Percentiles rank a stretch among this genome's conserved stretches.
These are phyloP conservation scores for Cercospora zeina DNA, from an alignment of 2,329 filamentous ascomycete genomes.

Conservation along the genomic window DNA sequence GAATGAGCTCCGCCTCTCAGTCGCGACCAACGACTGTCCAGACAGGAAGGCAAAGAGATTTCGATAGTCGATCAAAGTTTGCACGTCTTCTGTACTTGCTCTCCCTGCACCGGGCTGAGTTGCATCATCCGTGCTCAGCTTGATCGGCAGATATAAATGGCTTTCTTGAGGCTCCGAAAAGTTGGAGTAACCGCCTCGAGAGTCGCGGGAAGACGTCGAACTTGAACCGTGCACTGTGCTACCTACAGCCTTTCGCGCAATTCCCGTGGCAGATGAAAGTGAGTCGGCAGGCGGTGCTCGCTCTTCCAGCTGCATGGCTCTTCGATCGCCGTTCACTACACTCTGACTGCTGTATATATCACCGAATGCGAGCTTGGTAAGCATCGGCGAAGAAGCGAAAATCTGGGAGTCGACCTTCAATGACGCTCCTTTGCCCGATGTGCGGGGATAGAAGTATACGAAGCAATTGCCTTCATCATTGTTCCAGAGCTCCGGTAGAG, in stretches of 20 bases:
- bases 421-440: slow-evolving; percentile 57
- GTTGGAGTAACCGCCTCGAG: slow-evolving; percentile 50
- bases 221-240: slow-evolving; percentile 24
- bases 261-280: slow-evolving; percentile 36
- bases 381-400: slow-evolving; percentile 57
- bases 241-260: slow-evolving; percentile 22
- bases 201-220: slow-evolving; percentile 38
- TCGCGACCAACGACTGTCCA: slow-evolving; percentile 63
- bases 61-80: slow-evolving; percentile 60
- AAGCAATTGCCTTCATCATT: slow-evolving; percentile 59
- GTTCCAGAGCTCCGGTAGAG: slow-evolving; percentile 62
- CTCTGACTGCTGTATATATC: slow-evolving; percentile 49
- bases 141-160: slow-evolving; percentile 61
- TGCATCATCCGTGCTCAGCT: slow-evolving; percentile 53
- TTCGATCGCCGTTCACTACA: slow-evolving; percentile 32
- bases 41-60: slow-evolving; percentile 65
- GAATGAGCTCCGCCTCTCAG: slow-evolving; percentile 54
- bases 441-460: slow-evolving; percentile 62
- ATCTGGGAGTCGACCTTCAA: slow-evolving; percentile 62
- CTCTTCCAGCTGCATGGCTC: slow-evolving; percentile 39
- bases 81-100: slow-evolving; percentile 50
- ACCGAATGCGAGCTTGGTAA: slow-evolving; percentile 59
- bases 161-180: slow-evolving; percentile 53
- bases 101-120: slow-evolving; percentile 32
- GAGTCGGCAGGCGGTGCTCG: slow-evolving; percentile 35